These are phyloP conservation scores for Stipa capillata DNA, from an alignment of 176 grass and related monocot species.

Conservation along the genomic window DNA sequence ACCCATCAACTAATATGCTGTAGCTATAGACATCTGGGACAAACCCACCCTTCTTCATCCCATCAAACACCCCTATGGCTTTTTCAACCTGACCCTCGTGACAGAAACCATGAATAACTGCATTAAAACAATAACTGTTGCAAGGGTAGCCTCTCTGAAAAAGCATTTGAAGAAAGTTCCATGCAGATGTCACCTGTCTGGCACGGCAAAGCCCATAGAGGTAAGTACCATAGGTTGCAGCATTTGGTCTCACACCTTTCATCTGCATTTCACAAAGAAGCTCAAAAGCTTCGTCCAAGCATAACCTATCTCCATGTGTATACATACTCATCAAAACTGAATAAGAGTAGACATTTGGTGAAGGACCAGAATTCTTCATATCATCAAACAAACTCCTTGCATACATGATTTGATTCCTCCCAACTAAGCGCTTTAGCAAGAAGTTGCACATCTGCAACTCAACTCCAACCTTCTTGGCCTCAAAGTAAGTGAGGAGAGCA, in stretches of 20 bases:
- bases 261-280: conserved; percentile 53
- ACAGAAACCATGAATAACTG: conserved; percentile 64
- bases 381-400: conserved; percentile 49
- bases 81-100: conserved; percentile 20
- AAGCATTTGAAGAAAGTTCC: conserved; percentile 42
- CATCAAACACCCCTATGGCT: conserved; percentile 35
- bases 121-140: conserved; percentile 59
- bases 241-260: conserved; percentile 36
- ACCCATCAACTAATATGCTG: conserved; percentile 50
- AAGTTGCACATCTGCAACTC: conserved; percentile 53
- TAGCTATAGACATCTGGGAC: conserved; percentile 47
- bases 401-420: conserved; percentile 27
- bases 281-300: conserved; percentile 32
- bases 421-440: conserved; percentile 50
- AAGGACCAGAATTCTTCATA: conserved; percentile 44
- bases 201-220: conserved; percentile 50
- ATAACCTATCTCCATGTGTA: conserved; percentile 25
- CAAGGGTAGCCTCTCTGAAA: conserved; percentile 22
- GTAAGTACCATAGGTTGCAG: conserved; percentile 55
- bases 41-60: conserved; percentile 34
- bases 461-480: conserved; percentile 44
- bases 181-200: conserved; percentile 30
- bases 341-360: conserved; percentile 59
- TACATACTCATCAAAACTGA: conserved; percentile 54
- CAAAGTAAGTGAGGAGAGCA: conserved; percentile 41